A percentile compares a stretch with the other conserved stretches of the same genome.
These are phyloP conservation scores for Exophiala phaeomuriformis DNA, from an alignment of 2,329 filamentous ascomycete genomes.

Conservation along the genomic window DNA sequence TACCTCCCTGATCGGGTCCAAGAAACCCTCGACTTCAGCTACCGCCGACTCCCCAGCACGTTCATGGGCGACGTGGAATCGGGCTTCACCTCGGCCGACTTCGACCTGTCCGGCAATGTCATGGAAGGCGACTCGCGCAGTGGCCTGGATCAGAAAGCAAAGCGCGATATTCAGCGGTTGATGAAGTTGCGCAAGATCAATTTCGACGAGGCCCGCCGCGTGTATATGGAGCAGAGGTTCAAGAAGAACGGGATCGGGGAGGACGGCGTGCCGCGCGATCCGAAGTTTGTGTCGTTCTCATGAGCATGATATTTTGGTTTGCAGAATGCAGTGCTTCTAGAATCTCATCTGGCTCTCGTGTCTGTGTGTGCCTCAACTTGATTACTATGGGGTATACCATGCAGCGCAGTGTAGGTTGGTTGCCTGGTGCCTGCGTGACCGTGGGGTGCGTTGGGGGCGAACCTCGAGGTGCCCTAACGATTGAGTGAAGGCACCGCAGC, in stretches of 20 bases:
- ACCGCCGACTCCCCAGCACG: constrained; percentile 66
- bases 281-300: constrained; percentile 86
- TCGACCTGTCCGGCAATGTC: constrained; percentile 76
- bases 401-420: no score
- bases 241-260: constrained; percentile 78
- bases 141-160: constrained; percentile 72
- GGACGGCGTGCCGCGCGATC: constrained; percentile 81
- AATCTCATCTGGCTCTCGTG: no score
- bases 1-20: constrained; percentile 46
- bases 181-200: constrained; percentile 78
- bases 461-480: no score
- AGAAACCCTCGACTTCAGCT: constrained; percentile 49
- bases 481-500: no score
- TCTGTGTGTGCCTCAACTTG: no score
- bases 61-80: constrained; percentile 84
- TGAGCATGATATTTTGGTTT: not conserved
- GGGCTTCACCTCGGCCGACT: constrained; percentile 73
- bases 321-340: no score
- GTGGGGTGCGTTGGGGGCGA: no score
- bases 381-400: no score
- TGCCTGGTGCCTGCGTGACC: no score
- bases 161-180: constrained; percentile 74
- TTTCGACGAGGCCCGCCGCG: constrained; percentile 84
- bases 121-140: constrained; percentile 68
- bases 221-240: constrained; percentile 81